Conservation (phyloP, 176 grass and related monocot species). For the Oryza nivara region DNA sequence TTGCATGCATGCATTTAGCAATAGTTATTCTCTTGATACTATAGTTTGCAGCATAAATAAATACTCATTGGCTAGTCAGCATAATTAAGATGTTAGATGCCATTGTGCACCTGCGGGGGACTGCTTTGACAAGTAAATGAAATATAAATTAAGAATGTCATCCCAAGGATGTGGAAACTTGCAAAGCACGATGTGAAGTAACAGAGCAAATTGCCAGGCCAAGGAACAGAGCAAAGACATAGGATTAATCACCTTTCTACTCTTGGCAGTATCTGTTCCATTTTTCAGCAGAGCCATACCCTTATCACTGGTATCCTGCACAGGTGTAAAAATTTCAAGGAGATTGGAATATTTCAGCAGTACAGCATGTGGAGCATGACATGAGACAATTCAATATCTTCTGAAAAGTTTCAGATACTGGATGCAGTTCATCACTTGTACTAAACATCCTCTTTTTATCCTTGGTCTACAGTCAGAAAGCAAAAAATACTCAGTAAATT, state of each 20-base stretch:
- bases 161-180: background rate
- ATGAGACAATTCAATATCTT: conserved; percentile 43
- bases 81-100: background rate
- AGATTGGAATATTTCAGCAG: background rate
- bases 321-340: background rate
- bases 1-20: background rate
- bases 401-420: conserved; percentile 62
- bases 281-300: conserved; percentile 64
- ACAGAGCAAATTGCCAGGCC: background rate
- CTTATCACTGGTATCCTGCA: conserved; percentile 68
- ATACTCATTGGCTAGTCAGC: background rate
- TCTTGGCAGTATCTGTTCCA: conserved; percentile 54
- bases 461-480: conserved; percentile 44
- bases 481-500: background rate
- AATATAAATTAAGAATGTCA: background rate
- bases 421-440: conserved; percentile 49
- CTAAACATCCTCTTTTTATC: conserved; percentile 76
- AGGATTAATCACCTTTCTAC: conserved; percentile 51
- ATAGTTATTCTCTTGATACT: background rate
- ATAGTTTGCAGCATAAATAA: background rate
- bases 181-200: background rate
- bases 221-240: background rate
- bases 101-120: background rate
- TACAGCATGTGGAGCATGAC: background rate
- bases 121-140: background rate